phyloP scores from a whole-genome alignment of 164 flowering plant genomes.

The Akebia trifoliata region DNA sequence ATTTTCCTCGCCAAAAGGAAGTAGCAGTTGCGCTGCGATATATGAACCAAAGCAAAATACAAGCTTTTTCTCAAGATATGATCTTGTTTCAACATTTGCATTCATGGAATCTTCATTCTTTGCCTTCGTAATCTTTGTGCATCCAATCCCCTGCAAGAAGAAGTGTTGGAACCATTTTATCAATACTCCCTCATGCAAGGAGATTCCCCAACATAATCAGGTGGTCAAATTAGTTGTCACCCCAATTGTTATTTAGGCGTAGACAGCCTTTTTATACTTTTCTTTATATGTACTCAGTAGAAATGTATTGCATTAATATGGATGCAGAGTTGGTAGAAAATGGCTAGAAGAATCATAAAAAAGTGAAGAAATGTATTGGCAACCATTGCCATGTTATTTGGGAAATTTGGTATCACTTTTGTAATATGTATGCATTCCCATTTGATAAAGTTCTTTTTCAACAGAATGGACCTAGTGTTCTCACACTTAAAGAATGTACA shows the following conservation, averaged over 20 bases:
- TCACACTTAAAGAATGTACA: too few relatives aligned
- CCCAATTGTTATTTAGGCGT: too few relatives aligned
- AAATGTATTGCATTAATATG: background rate
- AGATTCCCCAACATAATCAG: background rate
- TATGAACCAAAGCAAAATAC: slow-evolving; percentile 95
- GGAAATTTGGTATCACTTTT: background rate
- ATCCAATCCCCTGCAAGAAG: slow-evolving; percentile 73
- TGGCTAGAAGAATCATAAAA: background rate
- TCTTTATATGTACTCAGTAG: too few relatives aligned
- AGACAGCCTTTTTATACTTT: too few relatives aligned
- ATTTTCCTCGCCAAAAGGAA: slow-evolving; percentile 94
- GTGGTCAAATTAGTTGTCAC: background rate
- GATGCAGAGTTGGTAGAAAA: background rate
- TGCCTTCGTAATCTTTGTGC: slow-evolving; percentile 83
- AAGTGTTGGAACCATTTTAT: slow-evolving; percentile 6
- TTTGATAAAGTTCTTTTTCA: too few relatives aligned
- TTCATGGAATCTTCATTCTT: slow-evolving; percentile 53
- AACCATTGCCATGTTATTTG: background rate
- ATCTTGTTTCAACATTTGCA: slow-evolving; percentile 79
- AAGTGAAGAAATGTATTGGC: background rate
- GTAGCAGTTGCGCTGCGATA: slow-evolving; percentile 76
- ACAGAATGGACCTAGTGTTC: too few relatives aligned
- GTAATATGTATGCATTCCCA: too few relatives aligned
- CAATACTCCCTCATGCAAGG: background rate
- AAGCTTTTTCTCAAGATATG: slow-evolving; percentile 88